phyloP scores from a whole-genome alignment of 148 eudicot genomes.

The Rhododendron vialii region DNA sequence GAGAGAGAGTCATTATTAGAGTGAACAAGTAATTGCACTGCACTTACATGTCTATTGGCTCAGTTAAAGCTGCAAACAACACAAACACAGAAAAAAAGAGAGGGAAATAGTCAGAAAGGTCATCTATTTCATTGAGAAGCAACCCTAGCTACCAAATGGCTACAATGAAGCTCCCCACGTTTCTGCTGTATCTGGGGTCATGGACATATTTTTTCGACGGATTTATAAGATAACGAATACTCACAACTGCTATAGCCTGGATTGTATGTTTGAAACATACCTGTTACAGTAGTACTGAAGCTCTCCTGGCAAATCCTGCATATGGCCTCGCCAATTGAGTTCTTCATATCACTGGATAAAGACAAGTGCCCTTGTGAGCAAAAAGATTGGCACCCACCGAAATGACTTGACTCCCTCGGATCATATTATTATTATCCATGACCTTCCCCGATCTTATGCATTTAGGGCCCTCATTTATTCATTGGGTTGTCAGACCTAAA shows the following conservation, averaged over 20 bases:
- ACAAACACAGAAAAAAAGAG: neutral
- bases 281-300: slow-evolving; percentile 70
- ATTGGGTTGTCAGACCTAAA: neutral
- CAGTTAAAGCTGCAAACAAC: slow-evolving; percentile 66
- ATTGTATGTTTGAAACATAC: slow-evolving; percentile 10
- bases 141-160: neutral
- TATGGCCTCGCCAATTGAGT: slow-evolving; percentile 62
- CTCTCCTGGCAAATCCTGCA: slow-evolving; percentile 76
- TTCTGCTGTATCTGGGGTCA: neutral
- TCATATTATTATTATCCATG: neutral
- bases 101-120: neutral
- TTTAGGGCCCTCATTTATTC: neutral
- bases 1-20: neutral
- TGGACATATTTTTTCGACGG: neutral
- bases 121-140: neutral
- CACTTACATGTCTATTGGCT: slow-evolving; percentile 90
- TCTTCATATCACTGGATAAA: slow-evolving; percentile 71
- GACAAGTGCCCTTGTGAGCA: neutral
- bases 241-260: neutral
- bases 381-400: neutral
- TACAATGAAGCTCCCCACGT: neutral
- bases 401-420: neutral
- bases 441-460: neutral
- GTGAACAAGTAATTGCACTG: neutral
- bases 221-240: neutral